A percentile compares a stretch with the other conserved stretches of the same genome.
phyloP scores from a whole-genome alignment of 306 rosid genomes.

The Quercus mongolica region DNA sequence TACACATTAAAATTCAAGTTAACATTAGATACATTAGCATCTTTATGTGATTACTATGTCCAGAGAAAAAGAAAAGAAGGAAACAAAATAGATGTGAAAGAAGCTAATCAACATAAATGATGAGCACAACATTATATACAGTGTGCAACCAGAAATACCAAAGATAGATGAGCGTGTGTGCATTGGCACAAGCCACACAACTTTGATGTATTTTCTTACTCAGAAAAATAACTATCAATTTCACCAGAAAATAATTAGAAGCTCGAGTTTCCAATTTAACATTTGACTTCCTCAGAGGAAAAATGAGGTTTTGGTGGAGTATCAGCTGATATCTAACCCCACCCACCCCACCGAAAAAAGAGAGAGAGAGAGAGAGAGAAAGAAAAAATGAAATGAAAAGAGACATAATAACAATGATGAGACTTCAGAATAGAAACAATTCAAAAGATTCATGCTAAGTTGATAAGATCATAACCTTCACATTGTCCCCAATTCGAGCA shows the following conservation, averaged over 20 bases:
- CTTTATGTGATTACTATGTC: not conserved
- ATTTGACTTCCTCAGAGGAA: too few relatives aligned
- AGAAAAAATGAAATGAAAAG: not conserved
- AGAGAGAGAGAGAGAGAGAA: too few relatives aligned
- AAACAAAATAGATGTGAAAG: not conserved
- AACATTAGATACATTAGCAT: not conserved
- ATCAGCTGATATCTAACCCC: too few relatives aligned
- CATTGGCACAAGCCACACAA: not conserved
- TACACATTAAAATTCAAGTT: not conserved
- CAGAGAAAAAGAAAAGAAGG: not conserved
- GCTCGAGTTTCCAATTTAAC: not conserved
- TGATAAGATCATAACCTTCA: constrained; percentile 51
- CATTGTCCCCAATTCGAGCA: constrained; percentile 89
- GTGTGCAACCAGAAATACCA: not conserved
- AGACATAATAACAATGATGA: not conserved
- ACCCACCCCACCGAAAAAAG: too few relatives aligned
- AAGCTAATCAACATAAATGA: not conserved
- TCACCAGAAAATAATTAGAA: not conserved
- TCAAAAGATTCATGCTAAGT: not conserved
- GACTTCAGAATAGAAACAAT: not conserved
- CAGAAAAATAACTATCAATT: not conserved
- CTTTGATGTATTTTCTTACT: not conserved
- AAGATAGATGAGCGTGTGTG: not conserved
- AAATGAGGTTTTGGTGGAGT: too few relatives aligned
- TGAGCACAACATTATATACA: not conserved